These are phyloP conservation scores for Podospora anserina DNA, from an alignment of 495 filamentous ascomycete genomes.

Conservation along the genomic window DNA sequence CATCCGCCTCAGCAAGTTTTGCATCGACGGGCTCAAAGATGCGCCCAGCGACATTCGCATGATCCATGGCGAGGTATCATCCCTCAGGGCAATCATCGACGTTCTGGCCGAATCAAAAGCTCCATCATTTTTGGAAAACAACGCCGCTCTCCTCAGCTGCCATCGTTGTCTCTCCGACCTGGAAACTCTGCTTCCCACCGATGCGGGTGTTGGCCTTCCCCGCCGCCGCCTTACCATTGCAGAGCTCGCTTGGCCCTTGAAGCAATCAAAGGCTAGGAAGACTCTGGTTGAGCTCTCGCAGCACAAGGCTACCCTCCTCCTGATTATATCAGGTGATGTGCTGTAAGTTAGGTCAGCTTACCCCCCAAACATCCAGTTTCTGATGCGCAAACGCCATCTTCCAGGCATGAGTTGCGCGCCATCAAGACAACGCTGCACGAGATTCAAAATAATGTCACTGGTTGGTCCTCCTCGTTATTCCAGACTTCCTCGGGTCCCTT, in stretches of 20 bases:
- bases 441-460: not conserved
- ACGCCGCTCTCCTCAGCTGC: slow-evolving; percentile 6
- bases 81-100: slow-evolving; percentile 12
- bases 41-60: slow-evolving; percentile 15
- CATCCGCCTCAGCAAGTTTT: not conserved
- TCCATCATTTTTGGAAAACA: not conserved
- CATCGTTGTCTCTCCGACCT: not conserved
- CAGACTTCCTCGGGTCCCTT: not conserved
- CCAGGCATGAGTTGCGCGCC: not conserved
- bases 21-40: not conserved
- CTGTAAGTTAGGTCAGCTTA: not conserved
- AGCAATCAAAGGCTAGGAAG: slow-evolving; percentile 24
- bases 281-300: slow-evolving; percentile 26
- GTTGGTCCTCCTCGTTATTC: not conserved
- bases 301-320: slow-evolving; percentile 27
- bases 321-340: slow-evolving; percentile 1
- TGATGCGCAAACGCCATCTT: not conserved
- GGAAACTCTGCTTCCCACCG: not conserved
- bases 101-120: not conserved
- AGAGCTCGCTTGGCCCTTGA: slow-evolving; percentile 26
- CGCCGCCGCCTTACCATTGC: slow-evolving; percentile 11
- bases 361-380: not conserved
- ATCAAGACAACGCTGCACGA: not conserved
- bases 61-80: slow-evolving; percentile 15
- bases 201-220: not conserved